phyloP scores from a whole-genome alignment of 1,284 basidiomycete species.

The Microbotryum violaceum region DNA sequence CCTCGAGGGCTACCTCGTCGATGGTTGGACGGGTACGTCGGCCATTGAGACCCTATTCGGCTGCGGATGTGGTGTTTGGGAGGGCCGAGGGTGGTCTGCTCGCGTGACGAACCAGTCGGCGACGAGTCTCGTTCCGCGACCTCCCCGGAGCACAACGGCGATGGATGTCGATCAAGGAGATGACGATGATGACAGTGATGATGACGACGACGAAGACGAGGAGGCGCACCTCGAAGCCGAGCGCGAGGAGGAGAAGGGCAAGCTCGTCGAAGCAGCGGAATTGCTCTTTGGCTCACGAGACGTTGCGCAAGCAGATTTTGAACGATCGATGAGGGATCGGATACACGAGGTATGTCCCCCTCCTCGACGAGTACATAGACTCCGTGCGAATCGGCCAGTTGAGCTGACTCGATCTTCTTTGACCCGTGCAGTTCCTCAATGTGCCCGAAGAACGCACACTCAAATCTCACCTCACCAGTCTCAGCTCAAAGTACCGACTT shows the following conservation, averaged over 20 bases:
- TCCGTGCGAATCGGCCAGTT: not conserved
- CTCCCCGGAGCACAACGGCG: not conserved
- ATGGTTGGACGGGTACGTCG: constrained; percentile 63
- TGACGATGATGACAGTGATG: constrained; percentile 8
- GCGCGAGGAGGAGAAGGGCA: constrained; percentile 1
- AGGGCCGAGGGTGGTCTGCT: constrained; percentile 26
- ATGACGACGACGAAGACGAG: constrained; percentile 12
- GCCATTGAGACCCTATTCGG: constrained; percentile 64
- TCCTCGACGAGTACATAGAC: not conserved
- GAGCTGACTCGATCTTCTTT: not conserved
- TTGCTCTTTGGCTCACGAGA: constrained; percentile 26
- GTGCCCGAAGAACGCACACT: constrained; percentile 14
- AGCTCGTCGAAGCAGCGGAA: constrained; percentile 21
- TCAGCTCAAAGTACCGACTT: constrained; percentile 26
- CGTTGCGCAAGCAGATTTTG: constrained; percentile 32
- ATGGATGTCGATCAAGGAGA: constrained; percentile 8
- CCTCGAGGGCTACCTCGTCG: constrained; percentile 69
- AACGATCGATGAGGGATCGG: constrained; percentile 30
- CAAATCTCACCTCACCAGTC: constrained; percentile 16
- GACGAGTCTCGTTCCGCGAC: not conserved
- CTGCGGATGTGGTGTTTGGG: constrained; percentile 54
- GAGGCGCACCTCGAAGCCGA: constrained; percentile 2
- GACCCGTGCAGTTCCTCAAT: constrained; percentile 24
- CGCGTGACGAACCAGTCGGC: not conserved
- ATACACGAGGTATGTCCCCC: constrained; percentile 29